Evolutionary conservation across 1,284 basidiomycete genomes (phyloP), one percentile per base, ranked within the genome.

Genomic region (Sporisorium scitamineum): DNA sequence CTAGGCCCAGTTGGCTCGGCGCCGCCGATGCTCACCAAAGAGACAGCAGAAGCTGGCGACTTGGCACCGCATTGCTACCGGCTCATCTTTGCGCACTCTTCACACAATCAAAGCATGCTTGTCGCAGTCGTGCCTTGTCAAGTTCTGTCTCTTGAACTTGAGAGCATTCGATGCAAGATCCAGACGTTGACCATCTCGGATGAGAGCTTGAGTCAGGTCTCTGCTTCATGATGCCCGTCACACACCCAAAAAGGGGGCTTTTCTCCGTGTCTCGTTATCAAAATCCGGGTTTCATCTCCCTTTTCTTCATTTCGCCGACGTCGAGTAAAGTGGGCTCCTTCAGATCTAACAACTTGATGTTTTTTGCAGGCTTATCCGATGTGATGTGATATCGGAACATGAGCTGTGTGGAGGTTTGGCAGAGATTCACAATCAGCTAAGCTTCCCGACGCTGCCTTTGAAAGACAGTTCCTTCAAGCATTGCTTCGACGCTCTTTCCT

Each of bases 281-380:
- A 50, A 50, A 31, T 48, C 48, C 48, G 29, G 48, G 48, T 50
- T 50, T 50, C 11, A 20, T 11, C n/a, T 50, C 6, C 5, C 39
- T 10, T 20, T 20, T 42, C 14, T 9, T 42, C n/a, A 1, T 18
- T 20, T 42, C 34, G 34, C 9, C 34, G 34, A 11, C 34, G 34
- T 27, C 13, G 44, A 27, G 44, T 6, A 16, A 14, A 4, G 47
- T 29, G 16, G 47, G 14, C 14, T 29, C 2, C 2, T 14, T 6
- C 14, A 4, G 20, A 20, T 52, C 51, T 52, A 52, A 52, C 51
- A n/a, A 52, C 20, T 8, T n/a, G 14, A 14, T 7, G 14, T n/a
- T 32, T 51, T 24, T 22, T 16, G 26, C 26, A 8, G 8, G 14
- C 8, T 31, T n/a, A n/a, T 13, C 24, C 44, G 18, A 13, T 20